Percentiles rank a stretch among this genome's conserved stretches.
These are phyloP conservation scores for Physcomitrium patens DNA, from an alignment of 225 moss, liverwort and hornwort species.

Conservation along the genomic window DNA sequence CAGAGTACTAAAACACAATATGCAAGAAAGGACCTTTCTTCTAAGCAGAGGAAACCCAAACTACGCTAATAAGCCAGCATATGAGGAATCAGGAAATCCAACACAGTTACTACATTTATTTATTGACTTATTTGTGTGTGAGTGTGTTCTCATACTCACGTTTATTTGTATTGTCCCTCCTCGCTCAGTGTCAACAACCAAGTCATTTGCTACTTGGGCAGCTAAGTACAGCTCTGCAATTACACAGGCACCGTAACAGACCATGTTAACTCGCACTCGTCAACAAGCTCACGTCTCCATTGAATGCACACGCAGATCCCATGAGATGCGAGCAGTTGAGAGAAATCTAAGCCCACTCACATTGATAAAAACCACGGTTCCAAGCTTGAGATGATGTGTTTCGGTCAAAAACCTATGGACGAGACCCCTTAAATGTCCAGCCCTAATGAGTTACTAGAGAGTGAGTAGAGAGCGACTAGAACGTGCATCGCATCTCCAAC, in stretches of 20 bases:
- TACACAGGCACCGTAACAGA: slow-evolving; percentile 25
- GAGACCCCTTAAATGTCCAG: too few species aligned
- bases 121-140: too few species aligned
- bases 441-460: too few species aligned
- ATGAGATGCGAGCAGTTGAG: slow-evolving; percentile 16
- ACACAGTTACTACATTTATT: too few species aligned
- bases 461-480: too few species aligned
- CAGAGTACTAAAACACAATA: slow-evolving; percentile 5
- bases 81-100: background rate
- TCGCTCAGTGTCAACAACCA: slow-evolving; percentile 90
- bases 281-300: background rate
- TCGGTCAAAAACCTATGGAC: too few species aligned
- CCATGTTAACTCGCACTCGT: background rate
- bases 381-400: too few species aligned
- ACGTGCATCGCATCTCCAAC: too few species aligned
- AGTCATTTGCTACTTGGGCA: slow-evolving; percentile 63
- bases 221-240: slow-evolving; percentile 75
- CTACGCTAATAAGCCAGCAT: slow-evolving; percentile 2
- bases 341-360: background rate
- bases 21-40: slow-evolving; percentile 10
- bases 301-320: slow-evolving; percentile 2
- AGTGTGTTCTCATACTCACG: slow-evolving; percentile 47
- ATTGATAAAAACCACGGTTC: too few species aligned
- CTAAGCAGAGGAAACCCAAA: background rate
- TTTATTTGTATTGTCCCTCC: slow-evolving; percentile 90